Evolutionary conservation across 163 green algal species (phyloP).

Genomic region (Scenedesmus sp.): DNA sequence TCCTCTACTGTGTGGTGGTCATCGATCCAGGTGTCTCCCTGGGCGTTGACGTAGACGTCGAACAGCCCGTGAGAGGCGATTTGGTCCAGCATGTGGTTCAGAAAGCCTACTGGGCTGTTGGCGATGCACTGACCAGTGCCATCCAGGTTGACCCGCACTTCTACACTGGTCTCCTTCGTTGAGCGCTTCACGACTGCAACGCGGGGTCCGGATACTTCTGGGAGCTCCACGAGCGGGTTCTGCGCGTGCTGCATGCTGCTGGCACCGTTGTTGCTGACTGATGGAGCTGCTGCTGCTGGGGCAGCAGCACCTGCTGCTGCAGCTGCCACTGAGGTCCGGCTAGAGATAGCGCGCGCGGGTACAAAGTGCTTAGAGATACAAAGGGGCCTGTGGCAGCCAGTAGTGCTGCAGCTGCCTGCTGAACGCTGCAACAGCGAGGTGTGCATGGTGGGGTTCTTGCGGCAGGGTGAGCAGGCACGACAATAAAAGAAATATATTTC

Average conservation of each 20-base stretch:
- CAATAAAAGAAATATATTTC: background rate
- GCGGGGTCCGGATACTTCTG: conserved; percentile 39
- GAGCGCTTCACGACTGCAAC: conserved; percentile 73
- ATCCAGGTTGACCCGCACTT: conserved; percentile 94
- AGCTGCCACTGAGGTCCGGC: background rate
- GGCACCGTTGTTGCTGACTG: conserved; percentile 6
- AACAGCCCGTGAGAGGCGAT: conserved; percentile 96
- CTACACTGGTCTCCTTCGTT: conserved; percentile 94
- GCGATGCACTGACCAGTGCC: conserved; percentile 88
- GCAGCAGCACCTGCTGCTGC: conserved; percentile 15
- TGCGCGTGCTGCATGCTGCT: background rate
- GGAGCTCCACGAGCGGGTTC: background rate
- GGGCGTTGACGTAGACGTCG: conserved; percentile 84
- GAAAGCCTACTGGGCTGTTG: conserved; percentile 92
- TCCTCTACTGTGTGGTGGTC: conserved; percentile 99
- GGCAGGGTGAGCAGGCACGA: background rate
- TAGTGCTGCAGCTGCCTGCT: background rate
- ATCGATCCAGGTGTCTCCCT: conserved; percentile 98
- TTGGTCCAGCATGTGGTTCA: conserved; percentile 99
- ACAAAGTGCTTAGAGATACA: no score
- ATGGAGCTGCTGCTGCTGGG: conserved; percentile 9
- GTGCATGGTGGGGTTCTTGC: conserved; percentile 19
- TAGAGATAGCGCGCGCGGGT: background rate
- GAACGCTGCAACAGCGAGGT: conserved; percentile 23
- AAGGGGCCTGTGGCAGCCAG: background rate